Conservation (phyloP, 805 yeast species). For the Candida railenensis region DNA sequence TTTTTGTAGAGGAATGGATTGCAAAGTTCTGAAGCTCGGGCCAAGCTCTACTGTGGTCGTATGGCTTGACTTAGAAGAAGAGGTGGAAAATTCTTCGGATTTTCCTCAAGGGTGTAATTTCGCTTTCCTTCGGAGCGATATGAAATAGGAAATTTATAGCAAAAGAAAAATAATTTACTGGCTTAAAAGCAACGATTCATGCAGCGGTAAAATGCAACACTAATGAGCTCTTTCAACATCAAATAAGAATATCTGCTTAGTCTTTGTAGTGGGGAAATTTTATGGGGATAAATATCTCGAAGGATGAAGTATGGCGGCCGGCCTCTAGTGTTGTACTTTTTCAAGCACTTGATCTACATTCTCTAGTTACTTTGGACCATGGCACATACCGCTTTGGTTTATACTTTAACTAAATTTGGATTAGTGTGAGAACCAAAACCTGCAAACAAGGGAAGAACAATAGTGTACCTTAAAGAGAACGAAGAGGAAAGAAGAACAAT, state of each 20-base stretch:
- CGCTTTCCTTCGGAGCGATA: neutral
- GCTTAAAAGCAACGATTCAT: too few relatives aligned
- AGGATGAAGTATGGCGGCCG: too few relatives aligned
- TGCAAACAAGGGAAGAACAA: neutral
- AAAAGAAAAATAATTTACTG: neutral
- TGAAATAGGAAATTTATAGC: neutral
- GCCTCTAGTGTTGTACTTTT: too few relatives aligned
- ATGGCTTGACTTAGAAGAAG: neutral
- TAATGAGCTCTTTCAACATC: too few relatives aligned
- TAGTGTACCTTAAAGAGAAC: neutral
- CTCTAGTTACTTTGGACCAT: too few relatives aligned
- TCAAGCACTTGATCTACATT: too few relatives aligned
- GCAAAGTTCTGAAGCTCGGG: too few relatives aligned
- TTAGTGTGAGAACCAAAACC: neutral
- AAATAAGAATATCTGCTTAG: too few relatives aligned
- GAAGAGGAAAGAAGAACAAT: too few relatives aligned
- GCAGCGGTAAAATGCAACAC: too few relatives aligned
- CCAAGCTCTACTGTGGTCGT: too few relatives aligned
- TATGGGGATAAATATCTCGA: neutral
- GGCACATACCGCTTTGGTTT: neutral
- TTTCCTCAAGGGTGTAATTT: neutral
- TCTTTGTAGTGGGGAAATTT: neutral
- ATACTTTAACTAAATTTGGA: neutral
- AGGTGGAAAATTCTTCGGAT: neutral
- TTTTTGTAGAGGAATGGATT: too few relatives aligned